These are phyloP conservation scores for Taxawa tesnikishii DNA, from an alignment of 2,329 filamentous ascomycete genomes.

Conservation along the genomic window DNA sequence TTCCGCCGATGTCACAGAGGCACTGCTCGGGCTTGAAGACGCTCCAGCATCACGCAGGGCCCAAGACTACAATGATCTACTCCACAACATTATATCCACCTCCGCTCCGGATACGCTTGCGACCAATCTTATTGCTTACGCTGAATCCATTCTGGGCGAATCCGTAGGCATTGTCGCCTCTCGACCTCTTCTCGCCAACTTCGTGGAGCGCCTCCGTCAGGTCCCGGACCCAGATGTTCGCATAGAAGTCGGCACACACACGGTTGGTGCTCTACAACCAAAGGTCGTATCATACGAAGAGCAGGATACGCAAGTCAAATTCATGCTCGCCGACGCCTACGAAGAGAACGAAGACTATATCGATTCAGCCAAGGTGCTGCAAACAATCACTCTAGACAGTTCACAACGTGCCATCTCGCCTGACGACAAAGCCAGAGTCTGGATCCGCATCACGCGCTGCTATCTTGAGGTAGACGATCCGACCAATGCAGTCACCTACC, in stretches of 20 bases:
- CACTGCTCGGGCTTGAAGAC: slow-evolving; percentile 37
- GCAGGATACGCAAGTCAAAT: slow-evolving; percentile 66
- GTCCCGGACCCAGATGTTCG: slow-evolving; percentile 53
- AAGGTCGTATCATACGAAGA: slow-evolving; percentile 69
- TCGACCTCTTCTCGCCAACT: slow-evolving; percentile 55
- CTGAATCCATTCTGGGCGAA: slow-evolving; percentile 52
- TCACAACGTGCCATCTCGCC: slow-evolving; percentile 76
- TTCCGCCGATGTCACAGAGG: slow-evolving; percentile 27
- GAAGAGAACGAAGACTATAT: slow-evolving; percentile 72
- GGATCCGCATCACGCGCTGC: slow-evolving; percentile 89
- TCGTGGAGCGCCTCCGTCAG: slow-evolving; percentile 50
- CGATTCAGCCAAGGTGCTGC: slow-evolving; percentile 63
- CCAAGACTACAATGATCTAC: slow-evolving; percentile 44
- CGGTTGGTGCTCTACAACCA: slow-evolving; percentile 55
- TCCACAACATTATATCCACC: slow-evolving; percentile 40
- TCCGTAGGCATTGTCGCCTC: slow-evolving; percentile 65
- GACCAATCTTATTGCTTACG: slow-evolving; percentile 54
- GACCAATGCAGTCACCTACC: slow-evolving; percentile 68
- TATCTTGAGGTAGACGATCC: slow-evolving; percentile 92
- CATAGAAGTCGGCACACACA: slow-evolving; percentile 59
- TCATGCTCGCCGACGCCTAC: slow-evolving; percentile 71
- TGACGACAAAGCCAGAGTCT: slow-evolving; percentile 70
- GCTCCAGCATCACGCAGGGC: slow-evolving; percentile 38
- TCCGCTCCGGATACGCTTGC: slow-evolving; percentile 33
- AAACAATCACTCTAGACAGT: slow-evolving; percentile 77